Percentiles rank a stretch among this genome's conserved stretches.
Evolutionary conservation across 2,329 filamentous ascomycete species (phyloP).

Genomic region (Waltergamsia citrina): DNA sequence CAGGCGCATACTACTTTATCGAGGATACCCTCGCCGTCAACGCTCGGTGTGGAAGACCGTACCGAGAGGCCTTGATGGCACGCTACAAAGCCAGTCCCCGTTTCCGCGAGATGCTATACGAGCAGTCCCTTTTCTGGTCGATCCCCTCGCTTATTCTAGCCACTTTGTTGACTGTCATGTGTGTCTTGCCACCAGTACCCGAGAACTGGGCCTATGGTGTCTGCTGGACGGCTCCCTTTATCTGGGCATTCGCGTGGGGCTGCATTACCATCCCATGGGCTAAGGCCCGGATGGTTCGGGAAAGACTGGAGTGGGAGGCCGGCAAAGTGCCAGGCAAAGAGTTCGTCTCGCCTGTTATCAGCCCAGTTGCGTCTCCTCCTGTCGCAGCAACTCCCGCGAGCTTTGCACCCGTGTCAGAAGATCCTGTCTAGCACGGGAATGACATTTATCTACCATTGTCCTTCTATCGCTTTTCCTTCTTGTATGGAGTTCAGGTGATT

Average conservation of each 20-base stretch:
- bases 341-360: conserved; percentile 2
- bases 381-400: too few relatives aligned
- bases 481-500: too few relatives aligned
- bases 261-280: conserved; percentile 23
- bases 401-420: too few relatives aligned
- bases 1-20: conserved; percentile 54
- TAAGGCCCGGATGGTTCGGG: conserved; percentile 23
- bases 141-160: conserved; percentile 26
- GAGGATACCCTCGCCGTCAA: conserved; percentile 62
- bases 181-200: conserved; percentile 22
- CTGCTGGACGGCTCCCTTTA: conserved; percentile 28
- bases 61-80: conserved; percentile 29
- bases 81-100: conserved; percentile 29
- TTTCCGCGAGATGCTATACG: conserved; percentile 28
- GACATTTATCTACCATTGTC: too few relatives aligned
- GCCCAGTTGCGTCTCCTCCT: background rate
- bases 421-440: too few relatives aligned
- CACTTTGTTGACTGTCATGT: conserved; percentile 22
- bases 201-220: conserved; percentile 25
- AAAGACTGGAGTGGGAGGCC: conserved; percentile 26
- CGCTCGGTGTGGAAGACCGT: conserved; percentile 41
- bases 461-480: too few relatives aligned
- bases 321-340: conserved; percentile 7
- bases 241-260: conserved; percentile 24
- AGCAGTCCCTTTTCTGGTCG: conserved; percentile 30